Base-by-base conservation (phyloP, 345 rosid genomes). In the Salix brachista region DNA sequence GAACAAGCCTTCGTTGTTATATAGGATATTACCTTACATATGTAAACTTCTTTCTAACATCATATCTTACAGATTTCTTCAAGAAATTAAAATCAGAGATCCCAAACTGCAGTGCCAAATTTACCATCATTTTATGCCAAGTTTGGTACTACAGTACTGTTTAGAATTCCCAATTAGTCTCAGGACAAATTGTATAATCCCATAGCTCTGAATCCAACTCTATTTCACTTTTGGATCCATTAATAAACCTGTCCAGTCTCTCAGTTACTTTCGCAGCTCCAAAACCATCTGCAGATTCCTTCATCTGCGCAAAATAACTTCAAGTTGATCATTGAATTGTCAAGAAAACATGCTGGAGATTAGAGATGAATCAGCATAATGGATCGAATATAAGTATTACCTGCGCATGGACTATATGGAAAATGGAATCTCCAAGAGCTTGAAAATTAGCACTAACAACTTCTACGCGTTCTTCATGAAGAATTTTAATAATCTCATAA, bases 401-500 rank as follows among this genome's bases (percentile, higher is more conserved):
- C 92, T 86, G 75, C 34, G 85, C 86, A 34, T 82, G 90, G 39
- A 88, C 64, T 17, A 75, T 30, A 41, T 87, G 84, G 69, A 86
- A 76, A 70, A 82, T 46, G 2, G 75, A 48, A 46, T 77, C 58
- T 4, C 83, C 89, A 2, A 71, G 65, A 5, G 39, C 70, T 12
- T 86, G 84, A 65, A 56, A 82, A 64, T 52, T 90, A 25, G 88
- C 89, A 72, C 75, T 81, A 1, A 72, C 80, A 37, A 88, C 80
- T 21, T 87, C 73, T 2, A 81, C 87, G 54, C 83, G 84, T 61
- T 87, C 84, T 80, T 87, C 83, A 1, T 83, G 76, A 14, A 90
- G 80, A 72, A 88, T 82, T 28, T 80, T 79, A 28, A 90, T 78
- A 5, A 79, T 69, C 32, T 88, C 88, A 30, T 72, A 73, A 37